Evolutionary conservation across 2,329 filamentous ascomycete genomes (phyloP), one percentile per base, ranked within the genome.

Genomic region (Sporothrix brasiliensis): DNA sequence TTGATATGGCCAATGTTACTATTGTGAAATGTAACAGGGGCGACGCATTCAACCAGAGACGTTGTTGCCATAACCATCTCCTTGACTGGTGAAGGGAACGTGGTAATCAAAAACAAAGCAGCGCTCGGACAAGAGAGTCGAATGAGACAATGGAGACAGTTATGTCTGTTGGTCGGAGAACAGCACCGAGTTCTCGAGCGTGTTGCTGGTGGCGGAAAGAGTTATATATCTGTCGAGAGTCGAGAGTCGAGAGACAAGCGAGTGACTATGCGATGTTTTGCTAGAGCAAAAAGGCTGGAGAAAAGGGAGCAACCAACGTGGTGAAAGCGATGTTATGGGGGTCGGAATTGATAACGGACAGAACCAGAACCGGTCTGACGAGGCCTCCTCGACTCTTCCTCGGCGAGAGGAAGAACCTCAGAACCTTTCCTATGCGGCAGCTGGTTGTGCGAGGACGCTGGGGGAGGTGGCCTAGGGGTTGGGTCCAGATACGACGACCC

Each of bases 371-470:
- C 90, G 87, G 90, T 89, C 89, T 92, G 92, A 91, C 93, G 91
- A 93, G 92, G 92, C 91, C 93, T 94, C 91, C 91, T 93, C 92
- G 93, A 97, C 93, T 95, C 95, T 96, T 94, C 95, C 95, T 94
- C 94, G 83, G 85, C 86, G 85, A 95, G 94, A 97, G 94, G 94
- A 98, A 98, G 94, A 97, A 94, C 91, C 92, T 90, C 88, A 88
- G 89, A 90, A 90, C 88, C 88, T 90, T 91, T 96, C 92, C 93
- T 98, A 99, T 99, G 94, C 95, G 95, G 95, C 95, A 98, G 94
- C 92, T 97, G 91, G 88, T 85, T 83, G 83, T 87, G 82, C 81
- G 87, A 83, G 80, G 83, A 86, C 81, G 85, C 86, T 81, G 81
- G 79, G 84, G 84, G 80, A 77, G 80, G 75, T 81, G 80, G 79